A percentile compares a stretch with the other conserved stretches of the same genome.
phyloP scores from a whole-genome alignment of 2,329 filamentous ascomycete genomes.

The Phialophora macrospora region DNA sequence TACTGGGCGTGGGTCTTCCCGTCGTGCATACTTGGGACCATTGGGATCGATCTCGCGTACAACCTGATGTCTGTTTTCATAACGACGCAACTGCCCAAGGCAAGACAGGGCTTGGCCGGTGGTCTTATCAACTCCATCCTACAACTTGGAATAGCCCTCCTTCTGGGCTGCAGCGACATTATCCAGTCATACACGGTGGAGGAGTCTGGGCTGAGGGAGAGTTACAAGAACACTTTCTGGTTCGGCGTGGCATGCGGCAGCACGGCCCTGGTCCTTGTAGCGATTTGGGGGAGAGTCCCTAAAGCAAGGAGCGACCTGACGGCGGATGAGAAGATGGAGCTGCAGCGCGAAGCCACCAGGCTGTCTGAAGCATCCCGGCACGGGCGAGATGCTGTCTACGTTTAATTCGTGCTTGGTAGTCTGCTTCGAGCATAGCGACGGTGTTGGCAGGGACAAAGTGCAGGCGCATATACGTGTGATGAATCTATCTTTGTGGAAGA shows the following conservation, averaged over 20 bases:
- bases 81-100: conserved; percentile 70
- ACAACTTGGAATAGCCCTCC: conserved; percentile 73
- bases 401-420: not conserved
- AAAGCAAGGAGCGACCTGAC: conserved; percentile 64
- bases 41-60: conserved; percentile 76
- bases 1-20: conserved; percentile 80
- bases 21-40: conserved; percentile 63
- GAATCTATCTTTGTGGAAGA: not conserved
- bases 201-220: conserved; percentile 51
- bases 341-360: conserved; percentile 36
- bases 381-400: not conserved
- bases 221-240: conserved; percentile 63
- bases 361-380: conserved; percentile 14
- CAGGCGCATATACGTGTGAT: too few relatives aligned
- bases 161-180: conserved; percentile 73
- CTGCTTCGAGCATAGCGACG: not conserved
- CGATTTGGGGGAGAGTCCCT: conserved; percentile 59
- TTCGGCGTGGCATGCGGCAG: conserved; percentile 63
- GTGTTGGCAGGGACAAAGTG: not conserved
- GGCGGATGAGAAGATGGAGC: conserved; percentile 58
- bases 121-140: conserved; percentile 72
- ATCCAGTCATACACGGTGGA: conserved; percentile 55
- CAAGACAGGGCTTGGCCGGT: conserved; percentile 72
- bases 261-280: conserved; percentile 58
- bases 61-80: conserved; percentile 79